Base-by-base conservation (phyloP, 345 rosid species). In the Punica granatum region DNA sequence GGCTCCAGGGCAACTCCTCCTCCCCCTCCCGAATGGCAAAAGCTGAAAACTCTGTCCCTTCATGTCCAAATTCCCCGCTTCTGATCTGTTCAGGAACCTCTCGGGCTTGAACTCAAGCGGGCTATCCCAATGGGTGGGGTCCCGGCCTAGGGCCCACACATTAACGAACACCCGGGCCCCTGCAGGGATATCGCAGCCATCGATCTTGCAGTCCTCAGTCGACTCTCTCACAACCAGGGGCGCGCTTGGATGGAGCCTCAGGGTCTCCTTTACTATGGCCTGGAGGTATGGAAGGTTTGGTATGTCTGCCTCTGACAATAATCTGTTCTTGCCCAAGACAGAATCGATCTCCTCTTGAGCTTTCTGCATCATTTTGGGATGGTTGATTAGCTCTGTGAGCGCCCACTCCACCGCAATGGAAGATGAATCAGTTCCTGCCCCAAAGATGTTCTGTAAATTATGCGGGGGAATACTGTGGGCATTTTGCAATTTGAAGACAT, bases 201-300 rank as follows among this genome's bases (percentile, higher is more conserved):
- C 68, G 9, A 87, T 73, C 18, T 16, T 56, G 30, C 90, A 82
- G 39, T 79, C 78, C 74, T 85, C 69, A 4, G 76, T 41, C 5
- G 90, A 80, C 30, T 81, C 77, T 72, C 90, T 82, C 0, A 77
- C 82, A 0, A 85, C 60, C 43, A 87, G 64, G 0, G 88, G 85
- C 11, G 84, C 90, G 2, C 85, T 77, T 1, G 96, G 96, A 65
- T 89, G 96, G 41, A 92, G 89, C 72, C 96, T 83, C 35, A 87
- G 72, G 60, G 81, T 77, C 76, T 92, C 92, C 65, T 81, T 89
- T 18, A 86, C 78, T 7, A 89, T 66, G 8, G 94, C 88, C 72
- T 85, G 92, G 6, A 87, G 70, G 69, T 81, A 87, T 18, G 83
- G 82, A 30, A 86, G 96, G 51, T 81, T 82, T 15, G 65, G 70